These are phyloP conservation scores for Chlamydomonas reinhardtii DNA, from an alignment of 163 green algal genomes.

Conservation along the genomic window DNA sequence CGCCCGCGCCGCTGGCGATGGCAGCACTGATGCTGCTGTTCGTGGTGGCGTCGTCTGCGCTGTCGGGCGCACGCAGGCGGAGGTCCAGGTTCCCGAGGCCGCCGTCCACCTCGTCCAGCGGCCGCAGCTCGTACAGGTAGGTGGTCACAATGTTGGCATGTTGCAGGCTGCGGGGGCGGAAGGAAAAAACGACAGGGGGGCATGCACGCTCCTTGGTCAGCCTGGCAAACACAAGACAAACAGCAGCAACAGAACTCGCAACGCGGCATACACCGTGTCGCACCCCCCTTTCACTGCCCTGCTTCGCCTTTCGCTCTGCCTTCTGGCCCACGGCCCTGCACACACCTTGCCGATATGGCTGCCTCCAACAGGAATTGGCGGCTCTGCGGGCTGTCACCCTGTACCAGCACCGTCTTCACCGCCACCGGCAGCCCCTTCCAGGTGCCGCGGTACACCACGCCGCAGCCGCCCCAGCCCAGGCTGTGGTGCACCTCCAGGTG, in stretches of 20 bases:
- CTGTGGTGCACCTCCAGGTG: slow-evolving; percentile 50
- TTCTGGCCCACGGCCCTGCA: too few species aligned
- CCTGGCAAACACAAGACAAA: too few species aligned
- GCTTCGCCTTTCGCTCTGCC: too few species aligned
- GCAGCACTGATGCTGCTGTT: background rate
- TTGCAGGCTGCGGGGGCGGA: slow-evolving; percentile 4
- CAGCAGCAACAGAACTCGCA: too few species aligned
- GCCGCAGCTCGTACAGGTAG: slow-evolving; percentile 49
- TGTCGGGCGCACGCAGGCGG: background rate
- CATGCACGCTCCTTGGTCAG: too few species aligned
- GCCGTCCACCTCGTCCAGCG: slow-evolving; percentile 39
- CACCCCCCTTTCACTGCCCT: too few species aligned
- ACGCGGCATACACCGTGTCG: too few species aligned
- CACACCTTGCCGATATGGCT: slow-evolving; percentile 40
- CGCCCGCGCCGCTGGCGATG: background rate
- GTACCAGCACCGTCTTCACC: slow-evolving; percentile 39
- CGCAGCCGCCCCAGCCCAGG: slow-evolving; percentile 47
- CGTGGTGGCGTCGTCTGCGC: background rate
- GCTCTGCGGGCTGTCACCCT: slow-evolving; percentile 38
- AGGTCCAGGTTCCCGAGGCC: background rate
- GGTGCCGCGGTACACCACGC: slow-evolving; percentile 45
- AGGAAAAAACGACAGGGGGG: too few species aligned
- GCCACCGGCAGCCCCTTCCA: slow-evolving; percentile 48
- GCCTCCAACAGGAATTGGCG: slow-evolving; percentile 39
- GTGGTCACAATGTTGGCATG: slow-evolving; percentile 48